Percentiles rank a stretch among this genome's conserved stretches.
These are phyloP conservation scores for Xylariaceae sp. DNA, from an alignment of 2,329 filamentous ascomycete species.

Conservation along the genomic window DNA sequence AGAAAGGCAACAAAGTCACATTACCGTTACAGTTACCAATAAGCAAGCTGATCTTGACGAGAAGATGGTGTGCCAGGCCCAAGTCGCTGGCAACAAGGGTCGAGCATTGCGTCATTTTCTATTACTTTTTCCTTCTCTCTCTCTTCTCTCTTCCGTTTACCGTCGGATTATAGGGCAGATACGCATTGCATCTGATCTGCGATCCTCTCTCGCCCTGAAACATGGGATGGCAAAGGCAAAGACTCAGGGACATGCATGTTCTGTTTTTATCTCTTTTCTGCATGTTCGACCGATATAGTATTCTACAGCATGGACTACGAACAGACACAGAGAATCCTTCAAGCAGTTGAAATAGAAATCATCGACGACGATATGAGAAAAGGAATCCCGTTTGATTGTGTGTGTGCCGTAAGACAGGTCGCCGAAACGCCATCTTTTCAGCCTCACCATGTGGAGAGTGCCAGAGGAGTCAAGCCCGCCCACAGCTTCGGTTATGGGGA, in stretches of 20 bases:
- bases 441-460: slow-evolving; percentile 16
- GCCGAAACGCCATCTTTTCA: slow-evolving; percentile 18
- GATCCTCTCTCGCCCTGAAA: slow-evolving; percentile 1
- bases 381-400: not conserved
- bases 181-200: slow-evolving; percentile 10
- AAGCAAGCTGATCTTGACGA: not conserved
- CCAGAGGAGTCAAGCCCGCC: slow-evolving; percentile 2
- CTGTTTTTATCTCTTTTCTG: not conserved
- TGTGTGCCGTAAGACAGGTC: slow-evolving; percentile 10
- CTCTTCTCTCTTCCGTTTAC: not conserved
- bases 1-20: not conserved
- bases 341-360: not conserved
- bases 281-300: not conserved
- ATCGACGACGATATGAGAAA: not conserved
- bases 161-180: not conserved
- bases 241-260: not conserved
- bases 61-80: slow-evolving; percentile 5
- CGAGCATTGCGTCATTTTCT: slow-evolving; percentile 10
- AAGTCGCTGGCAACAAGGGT: slow-evolving; percentile 11
- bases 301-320: not conserved
- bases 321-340: not conserved
- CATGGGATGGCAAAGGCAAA: not conserved
- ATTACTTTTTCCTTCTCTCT: not conserved
- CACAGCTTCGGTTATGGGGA: not conserved
- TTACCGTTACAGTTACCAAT: not conserved